Conservation (phyloP, 768 basidiomycete species). For the Termitomyces bulborhizus region DNA sequence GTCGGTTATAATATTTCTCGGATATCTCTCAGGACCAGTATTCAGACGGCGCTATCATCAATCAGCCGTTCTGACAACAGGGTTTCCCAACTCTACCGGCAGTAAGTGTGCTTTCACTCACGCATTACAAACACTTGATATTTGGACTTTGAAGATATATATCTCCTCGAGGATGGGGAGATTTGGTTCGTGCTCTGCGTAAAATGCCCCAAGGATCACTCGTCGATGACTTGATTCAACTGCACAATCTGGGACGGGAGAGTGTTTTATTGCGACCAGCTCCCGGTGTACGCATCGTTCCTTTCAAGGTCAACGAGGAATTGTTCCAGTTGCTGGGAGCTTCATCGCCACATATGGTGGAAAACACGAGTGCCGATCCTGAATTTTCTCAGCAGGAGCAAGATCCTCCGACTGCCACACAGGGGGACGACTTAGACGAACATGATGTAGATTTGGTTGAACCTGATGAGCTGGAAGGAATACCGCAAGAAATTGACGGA, state of each 20-base stretch:
- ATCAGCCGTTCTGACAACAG: conserved; percentile 10
- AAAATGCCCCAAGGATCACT: conserved; percentile 8
- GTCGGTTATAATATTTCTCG: conserved; percentile 24
- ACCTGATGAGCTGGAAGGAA: background rate
- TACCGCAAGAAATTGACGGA: background rate
- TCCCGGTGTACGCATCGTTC: conserved; percentile 8
- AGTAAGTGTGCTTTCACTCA: conserved; percentile 3
- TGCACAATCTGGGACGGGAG: conserved; percentile 13
- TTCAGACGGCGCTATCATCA: conserved; percentile 15
- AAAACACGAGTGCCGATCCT: conserved; percentile 4
- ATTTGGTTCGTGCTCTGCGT: conserved; percentile 17
- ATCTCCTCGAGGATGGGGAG: conserved; percentile 20
- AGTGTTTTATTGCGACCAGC: background rate
- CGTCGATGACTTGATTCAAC: conserved; percentile 22
- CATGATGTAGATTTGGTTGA: background rate
- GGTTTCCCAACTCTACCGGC: conserved; percentile 9
- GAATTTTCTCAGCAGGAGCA: background rate
- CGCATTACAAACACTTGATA: background rate
- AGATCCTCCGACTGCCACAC: background rate
- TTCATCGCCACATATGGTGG: background rate
- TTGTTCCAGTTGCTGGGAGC: conserved; percentile 4
- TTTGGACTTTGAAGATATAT: conserved; percentile 11
- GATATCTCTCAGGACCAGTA: conserved; percentile 6
- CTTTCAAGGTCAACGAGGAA: conserved; percentile 8
- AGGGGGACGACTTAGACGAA: background rate